These are phyloP conservation scores for Starmerella geochares DNA, from an alignment of 805 yeast genomes.

Conservation along the genomic window DNA sequence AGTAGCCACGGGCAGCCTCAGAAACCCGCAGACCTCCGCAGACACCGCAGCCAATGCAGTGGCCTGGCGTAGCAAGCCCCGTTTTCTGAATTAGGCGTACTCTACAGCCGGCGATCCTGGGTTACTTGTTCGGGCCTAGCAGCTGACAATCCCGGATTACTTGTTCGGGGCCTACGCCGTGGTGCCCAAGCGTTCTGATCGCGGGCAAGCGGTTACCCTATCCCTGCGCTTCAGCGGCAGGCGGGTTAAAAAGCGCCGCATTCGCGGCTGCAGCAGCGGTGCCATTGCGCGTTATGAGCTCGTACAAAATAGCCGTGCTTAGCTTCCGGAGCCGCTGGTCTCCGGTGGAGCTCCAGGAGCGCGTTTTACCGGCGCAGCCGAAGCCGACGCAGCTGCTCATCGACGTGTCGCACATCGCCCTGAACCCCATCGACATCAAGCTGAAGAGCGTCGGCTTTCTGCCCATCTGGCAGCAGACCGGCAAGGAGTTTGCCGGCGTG, in stretches of 20 bases:
- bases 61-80: too few relatives aligned
- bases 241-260: neutral
- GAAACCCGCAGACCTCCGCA: too few relatives aligned
- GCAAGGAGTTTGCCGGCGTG: slow-evolving; percentile 59
- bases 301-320: neutral
- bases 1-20: too few relatives aligned
- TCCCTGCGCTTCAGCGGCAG: neutral
- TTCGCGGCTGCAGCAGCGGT: neutral
- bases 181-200: too few relatives aligned
- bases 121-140: too few relatives aligned
- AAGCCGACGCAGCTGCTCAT: slow-evolving; percentile 42
- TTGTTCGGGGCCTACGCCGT: too few relatives aligned
- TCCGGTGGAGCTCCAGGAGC: slow-evolving; percentile 10
- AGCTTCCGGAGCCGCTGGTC: slow-evolving; percentile 18
- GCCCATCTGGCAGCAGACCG: slow-evolving; percentile 32
- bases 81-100: too few relatives aligned
- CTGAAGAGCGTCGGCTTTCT: slow-evolving; percentile 28
- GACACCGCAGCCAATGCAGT: too few relatives aligned
- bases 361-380: slow-evolving; percentile 40
- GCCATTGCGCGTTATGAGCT: neutral
- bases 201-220: neutral
- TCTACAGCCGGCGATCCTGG: too few relatives aligned
- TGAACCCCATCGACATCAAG: slow-evolving; percentile 58
- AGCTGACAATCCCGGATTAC: too few relatives aligned
- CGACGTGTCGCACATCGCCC: slow-evolving; percentile 46